Evolutionary conservation across 371 early-diverging fungal species (phyloP).

Genomic region (Blastocladiella emersonii): DNA sequence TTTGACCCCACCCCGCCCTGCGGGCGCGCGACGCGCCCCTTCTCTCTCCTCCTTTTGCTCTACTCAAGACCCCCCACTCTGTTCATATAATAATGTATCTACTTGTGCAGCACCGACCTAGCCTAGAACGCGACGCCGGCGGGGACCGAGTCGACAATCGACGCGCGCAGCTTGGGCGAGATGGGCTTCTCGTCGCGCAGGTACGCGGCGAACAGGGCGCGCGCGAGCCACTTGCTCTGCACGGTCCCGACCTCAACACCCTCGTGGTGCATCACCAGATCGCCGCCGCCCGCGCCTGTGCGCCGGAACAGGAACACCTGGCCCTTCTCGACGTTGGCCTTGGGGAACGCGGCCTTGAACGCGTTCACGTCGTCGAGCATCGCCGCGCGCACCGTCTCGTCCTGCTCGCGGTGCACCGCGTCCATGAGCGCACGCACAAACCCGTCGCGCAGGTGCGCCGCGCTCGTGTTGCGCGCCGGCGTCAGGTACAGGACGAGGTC

Average conservation of each 20-base stretch:
- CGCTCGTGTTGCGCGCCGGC: conserved; percentile 44
- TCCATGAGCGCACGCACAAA: conserved; percentile 42
- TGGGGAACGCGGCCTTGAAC: conserved; percentile 46
- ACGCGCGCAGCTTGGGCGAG: conserved; percentile 26
- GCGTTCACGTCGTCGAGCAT: conserved; percentile 37
- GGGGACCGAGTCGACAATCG: too few species aligned
- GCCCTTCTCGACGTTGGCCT: conserved; percentile 39
- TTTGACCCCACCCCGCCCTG: too few species aligned
- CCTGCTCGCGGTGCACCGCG: conserved; percentile 16
- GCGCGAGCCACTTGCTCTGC: conserved; percentile 41
- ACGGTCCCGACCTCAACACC: conserved; percentile 37
- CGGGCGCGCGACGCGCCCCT: too few species aligned
- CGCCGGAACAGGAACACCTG: conserved; percentile 22
- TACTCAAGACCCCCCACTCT: too few species aligned
- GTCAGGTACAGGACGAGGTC: conserved; percentile 7
- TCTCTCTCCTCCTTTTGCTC: too few species aligned
- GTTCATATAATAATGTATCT: too few species aligned
- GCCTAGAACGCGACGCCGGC: too few species aligned
- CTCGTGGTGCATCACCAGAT: conserved; percentile 10
- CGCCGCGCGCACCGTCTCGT: conserved; percentile 28
- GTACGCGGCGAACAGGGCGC: conserved; percentile 48
- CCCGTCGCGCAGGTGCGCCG: conserved; percentile 56
- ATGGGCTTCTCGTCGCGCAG: conserved; percentile 40
- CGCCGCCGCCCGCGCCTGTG: neutral
- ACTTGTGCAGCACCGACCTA: too few species aligned